Evolutionary conservation across 1,284 basidiomycete genomes (phyloP), one percentile per base, ranked within the genome.

Genomic region (Ustilago shanxiensis): DNA sequence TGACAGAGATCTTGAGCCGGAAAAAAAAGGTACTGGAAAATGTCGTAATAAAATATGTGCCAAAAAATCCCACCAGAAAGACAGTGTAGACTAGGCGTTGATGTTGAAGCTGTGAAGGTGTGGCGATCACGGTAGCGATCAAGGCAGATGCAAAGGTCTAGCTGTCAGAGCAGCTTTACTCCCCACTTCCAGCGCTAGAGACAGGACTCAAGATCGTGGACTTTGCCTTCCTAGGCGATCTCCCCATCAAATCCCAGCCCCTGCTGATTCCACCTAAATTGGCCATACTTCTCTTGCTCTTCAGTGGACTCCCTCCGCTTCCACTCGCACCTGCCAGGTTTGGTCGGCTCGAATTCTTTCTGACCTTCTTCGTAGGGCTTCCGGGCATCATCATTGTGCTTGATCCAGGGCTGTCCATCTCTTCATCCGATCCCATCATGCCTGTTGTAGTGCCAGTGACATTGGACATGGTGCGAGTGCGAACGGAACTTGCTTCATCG

Each of bases 131-230:
- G 20, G 29, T 16, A 39, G 24, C 37, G 14, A 26, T 13, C 18
- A n/a, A 24, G 11, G 28, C n/a, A 52, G 33, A 28, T 24, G 16
- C 52, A 1, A 54, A 13, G 22, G 22, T 44, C 28, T 49, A 37
- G 35, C 35, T 26, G 5, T 50, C 9, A 18, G 5, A 6, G 9
- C 2, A 9, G 33, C 33, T 39, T 18, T 44, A 72, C 52, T 56
- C 60, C 5, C 72, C 72, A 20, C 66, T 66, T 5, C 64, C 69
- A n/a, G 69, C 69, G 26, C 69, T 74, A 4, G 66, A 66, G 1
- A 74, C 63, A 18, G 72, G 72, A 44, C 72, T 75, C 53, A 75
- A 33, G 41, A 75, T 64, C 13, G 67, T 62, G 33, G 67, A 71
- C 58, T 76, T 76, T 18, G 55, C 54, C 67, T 71, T 76, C 14